Evolutionary conservation across 768 basidiomycete genomes (phyloP).

Genomic region (Amanita brunnescens): DNA sequence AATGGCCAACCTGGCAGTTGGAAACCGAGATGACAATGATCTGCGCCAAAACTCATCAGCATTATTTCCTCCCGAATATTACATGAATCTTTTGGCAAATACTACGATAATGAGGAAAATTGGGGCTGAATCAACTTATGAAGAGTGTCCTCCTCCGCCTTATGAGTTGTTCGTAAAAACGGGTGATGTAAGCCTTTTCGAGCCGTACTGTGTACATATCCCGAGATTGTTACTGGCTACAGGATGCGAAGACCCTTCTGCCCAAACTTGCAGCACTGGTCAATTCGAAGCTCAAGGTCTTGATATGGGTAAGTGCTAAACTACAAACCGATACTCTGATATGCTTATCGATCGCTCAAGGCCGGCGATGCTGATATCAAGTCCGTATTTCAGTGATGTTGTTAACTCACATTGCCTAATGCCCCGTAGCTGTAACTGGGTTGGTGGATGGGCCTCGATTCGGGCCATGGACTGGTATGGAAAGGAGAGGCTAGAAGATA

Average conservation of each 20-base stretch:
- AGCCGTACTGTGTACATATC: not conserved
- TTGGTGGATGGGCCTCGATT: conserved; percentile 34
- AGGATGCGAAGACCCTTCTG: conserved; percentile 49
- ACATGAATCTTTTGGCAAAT: conserved; percentile 36
- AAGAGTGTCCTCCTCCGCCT: conserved; percentile 39
- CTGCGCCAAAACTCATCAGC: conserved; percentile 46
- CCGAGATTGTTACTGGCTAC: not conserved
- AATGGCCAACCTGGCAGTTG: conserved; percentile 42
- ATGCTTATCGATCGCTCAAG: conserved; percentile 18
- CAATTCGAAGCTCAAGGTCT: conserved; percentile 31
- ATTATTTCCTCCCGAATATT: conserved; percentile 50
- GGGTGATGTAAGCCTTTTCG: conserved; percentile 42
- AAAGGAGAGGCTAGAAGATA: conserved; percentile 26
- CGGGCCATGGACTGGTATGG: conserved; percentile 40
- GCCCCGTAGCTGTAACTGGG: conserved; percentile 36
- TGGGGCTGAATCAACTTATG: conserved; percentile 42
- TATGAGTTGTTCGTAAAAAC: conserved; percentile 36
- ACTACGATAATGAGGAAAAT: conserved; percentile 32
- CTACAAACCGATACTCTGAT: not conserved
- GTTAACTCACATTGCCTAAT: not conserved
- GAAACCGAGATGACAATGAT: conserved; percentile 46
- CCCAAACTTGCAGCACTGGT: conserved; percentile 41
- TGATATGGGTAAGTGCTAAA: conserved; percentile 34
- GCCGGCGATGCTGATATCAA: conserved; percentile 44
- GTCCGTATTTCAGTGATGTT: conserved; percentile 22